Evolutionary conservation across 768 basidiomycete species (phyloP).

Genomic region (Tulasnella calospora): DNA sequence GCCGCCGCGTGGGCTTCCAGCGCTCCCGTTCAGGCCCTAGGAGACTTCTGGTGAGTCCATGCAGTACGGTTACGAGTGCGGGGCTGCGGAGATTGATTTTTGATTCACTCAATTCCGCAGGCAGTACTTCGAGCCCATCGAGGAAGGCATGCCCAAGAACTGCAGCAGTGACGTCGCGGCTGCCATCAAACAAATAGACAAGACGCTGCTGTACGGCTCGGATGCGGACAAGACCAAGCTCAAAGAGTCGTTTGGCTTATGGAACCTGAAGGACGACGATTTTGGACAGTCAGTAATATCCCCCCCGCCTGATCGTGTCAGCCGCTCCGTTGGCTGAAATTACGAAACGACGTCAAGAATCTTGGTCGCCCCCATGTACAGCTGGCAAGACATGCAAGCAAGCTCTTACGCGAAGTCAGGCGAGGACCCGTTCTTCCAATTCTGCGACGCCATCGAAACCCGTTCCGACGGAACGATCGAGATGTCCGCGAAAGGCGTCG

Average conservation of each 20-base stretch:
- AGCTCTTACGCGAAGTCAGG: not conserved
- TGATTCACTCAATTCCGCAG: not conserved
- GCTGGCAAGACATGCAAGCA: constrained; percentile 1
- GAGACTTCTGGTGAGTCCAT: constrained; percentile 4
- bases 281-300: not conserved
- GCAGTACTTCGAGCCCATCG: constrained; percentile 13
- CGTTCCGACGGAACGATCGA: not conserved
- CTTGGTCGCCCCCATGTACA: not conserved
- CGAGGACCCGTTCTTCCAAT: constrained; percentile 9
- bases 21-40: not conserved
- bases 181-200: not conserved
- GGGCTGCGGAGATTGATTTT: not conserved
- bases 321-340: not conserved
- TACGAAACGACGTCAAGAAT: not conserved
- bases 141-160: constrained; percentile 27
- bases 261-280: not conserved
- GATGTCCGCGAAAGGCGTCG: not conserved
- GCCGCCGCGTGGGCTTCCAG: constrained; percentile 15
- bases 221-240: not conserved
- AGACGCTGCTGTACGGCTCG: not conserved
- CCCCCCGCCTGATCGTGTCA: not conserved
- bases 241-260: not conserved
- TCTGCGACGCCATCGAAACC: constrained; percentile 22
- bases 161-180: constrained; percentile 20
- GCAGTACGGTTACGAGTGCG: no score